Percentiles rank a stretch among this genome's conserved stretches.
Conservation (phyloP, 2,329 filamentous ascomycete species). For the Periconia sp. region DNA sequence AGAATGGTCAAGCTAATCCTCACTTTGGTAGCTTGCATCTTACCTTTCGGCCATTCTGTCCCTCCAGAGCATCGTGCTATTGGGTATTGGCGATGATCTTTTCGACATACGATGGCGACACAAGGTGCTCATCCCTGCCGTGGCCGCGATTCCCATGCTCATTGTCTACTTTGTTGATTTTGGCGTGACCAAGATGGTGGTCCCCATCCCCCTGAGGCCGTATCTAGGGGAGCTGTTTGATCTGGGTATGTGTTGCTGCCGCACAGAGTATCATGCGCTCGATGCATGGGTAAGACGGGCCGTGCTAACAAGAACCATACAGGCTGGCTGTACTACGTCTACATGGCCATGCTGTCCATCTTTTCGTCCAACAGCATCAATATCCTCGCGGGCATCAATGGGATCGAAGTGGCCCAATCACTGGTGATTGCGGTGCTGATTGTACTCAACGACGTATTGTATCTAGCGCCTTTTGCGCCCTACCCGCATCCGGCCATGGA, state of each 20-base stretch:
- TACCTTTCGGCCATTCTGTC: slow-evolving; percentile 94
- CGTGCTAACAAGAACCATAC: slow-evolving; percentile 15
- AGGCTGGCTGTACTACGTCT: slow-evolving; percentile 76
- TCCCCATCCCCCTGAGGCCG: slow-evolving; percentile 80
- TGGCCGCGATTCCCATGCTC: slow-evolving; percentile 89
- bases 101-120: slow-evolving; percentile 99
- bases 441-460: slow-evolving; percentile 83
- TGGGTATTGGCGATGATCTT: slow-evolving; percentile 92
- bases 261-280: not conserved
- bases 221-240: slow-evolving; percentile 86
- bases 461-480: slow-evolving; percentile 70
- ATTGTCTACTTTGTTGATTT: slow-evolving; percentile 99
- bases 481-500: slow-evolving; percentile 93
- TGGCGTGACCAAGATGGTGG: slow-evolving; percentile 91
- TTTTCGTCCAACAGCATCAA: slow-evolving; percentile 99
- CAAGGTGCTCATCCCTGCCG: slow-evolving; percentile 96
- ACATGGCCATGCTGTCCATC: slow-evolving; percentile 95
- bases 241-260: slow-evolving; percentile 52
- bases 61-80: slow-evolving; percentile 83
- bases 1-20: not conserved
- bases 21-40: slow-evolving; percentile 71
- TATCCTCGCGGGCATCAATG: slow-evolving; percentile 99
- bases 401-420: slow-evolving; percentile 93
- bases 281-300: slow-evolving; percentile 1
- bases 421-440: slow-evolving; percentile 85